These are phyloP conservation scores for Geotrichum citri-aurantii DNA, from an alignment of 1,139 yeast species.

Conservation along the genomic window DNA sequence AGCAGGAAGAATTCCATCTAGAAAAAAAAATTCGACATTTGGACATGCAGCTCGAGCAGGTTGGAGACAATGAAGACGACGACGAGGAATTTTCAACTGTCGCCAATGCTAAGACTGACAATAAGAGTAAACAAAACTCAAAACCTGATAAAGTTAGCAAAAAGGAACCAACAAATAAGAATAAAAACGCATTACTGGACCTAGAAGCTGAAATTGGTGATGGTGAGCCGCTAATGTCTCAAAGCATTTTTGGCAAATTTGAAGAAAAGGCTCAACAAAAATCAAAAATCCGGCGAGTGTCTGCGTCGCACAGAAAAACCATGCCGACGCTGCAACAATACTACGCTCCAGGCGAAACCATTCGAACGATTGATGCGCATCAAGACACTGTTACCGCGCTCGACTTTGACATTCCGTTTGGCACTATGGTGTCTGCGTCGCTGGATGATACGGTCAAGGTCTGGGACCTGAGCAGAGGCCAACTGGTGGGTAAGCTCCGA, in stretches of 20 bases:
- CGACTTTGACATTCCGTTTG: conserved; percentile 67
- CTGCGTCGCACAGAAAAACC: conserved; percentile 42
- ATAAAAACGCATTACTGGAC: not conserved
- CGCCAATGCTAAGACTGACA: not conserved
- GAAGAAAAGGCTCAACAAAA: conserved; percentile 25
- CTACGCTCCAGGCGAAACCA: conserved; percentile 52
- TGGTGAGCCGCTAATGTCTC: conserved; percentile 30
- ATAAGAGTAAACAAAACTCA: not conserved
- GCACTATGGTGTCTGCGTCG: conserved; percentile 70
- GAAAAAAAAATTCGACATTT: conserved; percentile 45
- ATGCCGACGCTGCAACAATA: conserved; percentile 58
- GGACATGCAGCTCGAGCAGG: conserved; percentile 36
- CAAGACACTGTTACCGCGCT: conserved; percentile 47
- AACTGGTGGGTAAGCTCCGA: conserved; percentile 29
- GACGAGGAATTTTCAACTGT: conserved; percentile 12
- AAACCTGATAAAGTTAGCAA: not conserved
- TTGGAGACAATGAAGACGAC: conserved; percentile 23
- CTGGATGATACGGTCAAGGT: conserved; percentile 76
- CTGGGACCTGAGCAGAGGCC: conserved; percentile 66
- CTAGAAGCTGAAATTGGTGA: not conserved
- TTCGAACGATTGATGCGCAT: conserved; percentile 50
- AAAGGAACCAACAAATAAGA: not conserved
- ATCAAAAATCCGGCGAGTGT: conserved; percentile 16
- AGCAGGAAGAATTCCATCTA: conserved; percentile 50
- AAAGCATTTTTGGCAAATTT: conserved; percentile 39